These are phyloP conservation scores for Arabidopsis lyrata DNA, from an alignment of 441 rosid genomes.

Conservation along the genomic window DNA sequence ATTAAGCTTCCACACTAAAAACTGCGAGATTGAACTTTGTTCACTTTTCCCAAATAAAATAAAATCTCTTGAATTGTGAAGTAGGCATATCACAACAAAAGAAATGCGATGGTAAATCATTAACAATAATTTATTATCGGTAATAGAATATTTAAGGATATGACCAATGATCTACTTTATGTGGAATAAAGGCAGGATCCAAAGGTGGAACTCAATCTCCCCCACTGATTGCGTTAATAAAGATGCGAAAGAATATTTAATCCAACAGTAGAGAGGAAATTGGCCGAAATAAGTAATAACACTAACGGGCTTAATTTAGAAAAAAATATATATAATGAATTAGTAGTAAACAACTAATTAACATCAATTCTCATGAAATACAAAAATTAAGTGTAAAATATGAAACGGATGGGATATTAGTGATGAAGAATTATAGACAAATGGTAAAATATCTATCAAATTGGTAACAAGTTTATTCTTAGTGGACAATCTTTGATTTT, in stretches of 20 bases:
- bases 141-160: slow-evolving; percentile 17
- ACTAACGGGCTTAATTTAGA: not conserved
- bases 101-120: not conserved
- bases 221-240: slow-evolving; percentile 36
- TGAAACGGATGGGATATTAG: not conserved
- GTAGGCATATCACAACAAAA: not conserved
- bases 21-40: not conserved
- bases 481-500: not conserved
- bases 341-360: not conserved
- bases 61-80: too few relatives aligned
- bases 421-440: not conserved
- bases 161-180: slow-evolving; percentile 18
- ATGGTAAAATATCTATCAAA: too few relatives aligned
- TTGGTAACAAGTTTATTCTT: not conserved
- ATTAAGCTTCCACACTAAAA: not conserved
- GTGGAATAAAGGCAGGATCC: slow-evolving; percentile 30
- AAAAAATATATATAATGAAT: not conserved
- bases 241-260: slow-evolving; percentile 15
- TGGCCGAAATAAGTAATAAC: too few relatives aligned
- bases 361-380: not conserved
- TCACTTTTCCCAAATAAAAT: too few relatives aligned
- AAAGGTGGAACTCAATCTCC: slow-evolving; percentile 15
- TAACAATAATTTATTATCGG: not conserved
- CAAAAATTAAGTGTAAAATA: not conserved
- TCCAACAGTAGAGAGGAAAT: not conserved